phyloP scores from a whole-genome alignment of 1,284 basidiomycete species.

The Trichosporon faecale region DNA sequence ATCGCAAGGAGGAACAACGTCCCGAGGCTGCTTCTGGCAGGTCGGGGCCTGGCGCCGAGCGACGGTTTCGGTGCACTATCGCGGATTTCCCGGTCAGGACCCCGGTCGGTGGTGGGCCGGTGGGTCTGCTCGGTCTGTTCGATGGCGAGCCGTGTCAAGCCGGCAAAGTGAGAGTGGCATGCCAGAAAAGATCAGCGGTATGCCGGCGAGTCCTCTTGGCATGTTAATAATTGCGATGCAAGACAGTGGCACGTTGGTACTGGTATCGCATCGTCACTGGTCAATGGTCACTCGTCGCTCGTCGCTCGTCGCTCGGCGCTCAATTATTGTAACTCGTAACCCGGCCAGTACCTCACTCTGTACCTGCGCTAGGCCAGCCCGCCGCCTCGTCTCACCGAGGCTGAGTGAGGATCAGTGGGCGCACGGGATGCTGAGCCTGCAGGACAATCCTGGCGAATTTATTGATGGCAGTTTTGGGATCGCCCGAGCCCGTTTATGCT shows the following conservation, averaged over 20 bases:
- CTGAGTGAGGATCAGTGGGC: background rate
- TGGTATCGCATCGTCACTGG: background rate
- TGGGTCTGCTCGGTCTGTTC: background rate
- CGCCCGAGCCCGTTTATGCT: background rate
- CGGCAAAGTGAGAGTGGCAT: background rate
- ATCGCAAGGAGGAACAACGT: background rate
- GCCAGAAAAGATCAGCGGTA: background rate
- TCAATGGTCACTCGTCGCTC: too few species aligned
- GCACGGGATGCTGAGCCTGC: background rate
- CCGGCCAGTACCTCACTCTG: background rate
- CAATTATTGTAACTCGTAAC: background rate
- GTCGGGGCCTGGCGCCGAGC: background rate
- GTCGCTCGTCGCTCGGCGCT: too few species aligned
- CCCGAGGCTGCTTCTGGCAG: background rate
- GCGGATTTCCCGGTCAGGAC: background rate
- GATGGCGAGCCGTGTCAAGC: background rate
- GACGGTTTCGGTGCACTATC: background rate
- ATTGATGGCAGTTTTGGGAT: background rate
- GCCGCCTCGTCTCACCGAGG: background rate
- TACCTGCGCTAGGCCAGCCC: background rate
- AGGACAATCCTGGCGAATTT: background rate
- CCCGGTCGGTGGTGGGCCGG: background rate
- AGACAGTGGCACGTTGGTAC: background rate
- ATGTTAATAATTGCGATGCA: background rate
- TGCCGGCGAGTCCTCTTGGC: background rate